A percentile compares a stretch with the other conserved stretches of the same genome.
Evolutionary conservation across 2,329 filamentous ascomycete genomes (phyloP).

Genomic region (Aspergillus piperis): DNA sequence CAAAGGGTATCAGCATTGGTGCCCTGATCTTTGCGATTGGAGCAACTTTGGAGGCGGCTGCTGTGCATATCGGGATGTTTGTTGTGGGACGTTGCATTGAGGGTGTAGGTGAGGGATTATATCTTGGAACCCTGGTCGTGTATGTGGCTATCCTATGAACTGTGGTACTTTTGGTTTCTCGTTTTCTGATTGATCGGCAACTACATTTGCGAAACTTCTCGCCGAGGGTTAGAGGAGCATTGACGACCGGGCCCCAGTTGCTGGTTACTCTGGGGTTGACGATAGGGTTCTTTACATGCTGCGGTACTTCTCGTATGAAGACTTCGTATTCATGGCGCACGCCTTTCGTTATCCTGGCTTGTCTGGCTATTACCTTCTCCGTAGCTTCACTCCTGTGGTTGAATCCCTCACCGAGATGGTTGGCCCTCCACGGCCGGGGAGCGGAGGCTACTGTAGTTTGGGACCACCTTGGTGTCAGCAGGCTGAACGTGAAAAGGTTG

Average conservation of each 20-base stretch:
- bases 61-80: conserved; percentile 54
- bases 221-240: conserved; percentile 49
- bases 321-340: conserved; percentile 58
- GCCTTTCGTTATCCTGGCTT: conserved; percentile 55
- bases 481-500: conserved; percentile 51
- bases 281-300: conserved; percentile 62
- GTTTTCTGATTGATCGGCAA: conserved; percentile 10
- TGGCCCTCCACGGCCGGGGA: conserved; percentile 51
- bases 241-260: conserved; percentile 58
- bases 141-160: conserved; percentile 19
- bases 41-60: conserved; percentile 54
- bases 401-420: conserved; percentile 61
- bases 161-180: conserved; percentile 29
- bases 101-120: conserved; percentile 63
- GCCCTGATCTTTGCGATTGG: conserved; percentile 57
- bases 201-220: conserved; percentile 63
- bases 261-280: conserved; percentile 54
- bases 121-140: conserved; percentile 58
- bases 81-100: conserved; percentile 57
- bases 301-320: conserved; percentile 52
- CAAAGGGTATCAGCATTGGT: conserved; percentile 53
- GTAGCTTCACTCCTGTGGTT: conserved; percentile 45
- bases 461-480: conserved; percentile 48
- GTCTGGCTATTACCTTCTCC: conserved; percentile 44
- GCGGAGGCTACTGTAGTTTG: conserved; percentile 50